Evolutionary conservation across 2,329 filamentous ascomycete genomes (phyloP), one percentile per base, ranked within the genome.

Genomic region (Plenodomus tracheiphilus): DNA sequence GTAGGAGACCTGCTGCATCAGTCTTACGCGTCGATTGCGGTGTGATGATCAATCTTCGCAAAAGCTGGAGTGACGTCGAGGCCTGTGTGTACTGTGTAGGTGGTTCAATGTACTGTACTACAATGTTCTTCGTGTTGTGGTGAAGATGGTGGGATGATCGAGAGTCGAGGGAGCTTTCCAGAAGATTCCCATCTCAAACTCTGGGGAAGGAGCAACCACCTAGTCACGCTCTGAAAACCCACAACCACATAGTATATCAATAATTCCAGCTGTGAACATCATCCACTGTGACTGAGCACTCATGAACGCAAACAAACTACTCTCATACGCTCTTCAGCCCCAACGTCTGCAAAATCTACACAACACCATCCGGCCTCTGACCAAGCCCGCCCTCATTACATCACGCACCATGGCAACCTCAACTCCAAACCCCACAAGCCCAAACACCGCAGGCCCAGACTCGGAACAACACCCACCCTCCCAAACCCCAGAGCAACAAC

Each of bases 401-500:
- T 25, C 32, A 22, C 34, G 10, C 10, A 43, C 35, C 35, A 37
- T 37, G 16, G 17, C 16, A 13, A 22, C 3, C 32, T 6, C 41
- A 43, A 36, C 18, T 28, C 32, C 18, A 22, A 22, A n/a, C 19
- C 28, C n/a, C n/a, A n/a, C 16, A 20, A 30, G 35, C 22, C 9
- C 6, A 17, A n/a, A 16, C 9, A 30, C 21, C 15, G 8, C 20
- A 38, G 13, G 9, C 21, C 20, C 35, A 17, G 16, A 18, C 9
- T 16, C n/a, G 9, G 10, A 37, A 18, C 16, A 8, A 6, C 39
- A 25, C 18, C 7, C n/a, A 4, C 34, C 39, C 39, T 17, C 32
- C 40, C 21, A 46, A 46, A 18, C 41, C 3, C 46, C 49, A n/a
- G n/a, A n/a, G 9, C 7, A 37, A 18, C 16, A 8, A 6, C 39